phyloP scores from a whole-genome alignment of 2,329 filamentous ascomycete genomes.

The Drechslerella coelobrocha region DNA sequence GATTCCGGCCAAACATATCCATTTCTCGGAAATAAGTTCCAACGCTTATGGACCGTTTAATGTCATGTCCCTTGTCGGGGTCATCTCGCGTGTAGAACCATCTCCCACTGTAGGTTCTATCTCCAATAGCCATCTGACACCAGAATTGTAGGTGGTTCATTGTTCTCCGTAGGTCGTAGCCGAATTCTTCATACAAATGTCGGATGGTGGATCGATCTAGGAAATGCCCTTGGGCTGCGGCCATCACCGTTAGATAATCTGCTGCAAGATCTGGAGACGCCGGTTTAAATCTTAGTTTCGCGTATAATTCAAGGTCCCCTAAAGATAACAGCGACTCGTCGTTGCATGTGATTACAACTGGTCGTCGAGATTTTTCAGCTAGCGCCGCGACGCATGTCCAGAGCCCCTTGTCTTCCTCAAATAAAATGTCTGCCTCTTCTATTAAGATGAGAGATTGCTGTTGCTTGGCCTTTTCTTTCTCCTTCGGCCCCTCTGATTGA shows the following conservation, averaged over 20 bases:
- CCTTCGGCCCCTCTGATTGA: slow-evolving; percentile 32
- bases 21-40: slow-evolving; percentile 79
- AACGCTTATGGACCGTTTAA: slow-evolving; percentile 79
- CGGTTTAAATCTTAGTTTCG: slow-evolving; percentile 76
- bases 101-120: slow-evolving; percentile 77
- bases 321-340: slow-evolving; percentile 83
- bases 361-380: slow-evolving; percentile 83
- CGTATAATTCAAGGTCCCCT: slow-evolving; percentile 77
- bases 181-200: slow-evolving; percentile 72
- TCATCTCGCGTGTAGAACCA: slow-evolving; percentile 89
- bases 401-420: slow-evolving; percentile 94
- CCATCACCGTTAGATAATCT: slow-evolving; percentile 81
- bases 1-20: slow-evolving; percentile 75
- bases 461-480: slow-evolving; percentile 63
- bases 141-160: slow-evolving; percentile 89
- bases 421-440: slow-evolving; percentile 91
- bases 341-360: slow-evolving; percentile 94
- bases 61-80: slow-evolving; percentile 73
- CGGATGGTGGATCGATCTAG: slow-evolving; percentile 72
- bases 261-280: slow-evolving; percentile 72
- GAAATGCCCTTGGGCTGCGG: slow-evolving; percentile 87
- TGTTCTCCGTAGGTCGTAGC: slow-evolving; percentile 77
- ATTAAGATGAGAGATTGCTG: slow-evolving; percentile 94
- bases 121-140: slow-evolving; percentile 95
- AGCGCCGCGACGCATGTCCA: slow-evolving; percentile 82